Evolutionary conservation across 768 basidiomycete species (phyloP), one percentile per base, ranked within the genome.

Genomic region (Lactarius hengduanensis): DNA sequence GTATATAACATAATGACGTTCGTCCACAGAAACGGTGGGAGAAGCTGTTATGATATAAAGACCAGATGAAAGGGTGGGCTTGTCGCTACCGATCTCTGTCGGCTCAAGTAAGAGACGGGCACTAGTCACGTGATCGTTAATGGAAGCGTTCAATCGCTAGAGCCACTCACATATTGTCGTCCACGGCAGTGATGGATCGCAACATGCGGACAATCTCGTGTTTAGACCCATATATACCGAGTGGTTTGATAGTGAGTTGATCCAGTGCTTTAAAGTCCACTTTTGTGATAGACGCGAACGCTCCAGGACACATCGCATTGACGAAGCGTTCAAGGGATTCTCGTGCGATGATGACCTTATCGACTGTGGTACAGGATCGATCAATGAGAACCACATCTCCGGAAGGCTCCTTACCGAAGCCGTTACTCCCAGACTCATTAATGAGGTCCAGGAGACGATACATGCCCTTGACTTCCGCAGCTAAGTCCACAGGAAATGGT

Each of bases 301-400:
- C 80, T 1, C 82, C 80, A 0, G 85, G 83, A 54, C 69, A 76
- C 10, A 85, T 45, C n/a, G 71, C 71, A 59, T 86, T 82, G 68
- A 84, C 78, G 58, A 86, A 80, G 9, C 74, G 65, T 66, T 75
- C 73, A 9, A 87, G 73, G 0, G 83, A 81, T 3, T 79, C 75
- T 72, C 84, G 83, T 2, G 77, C 77, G 36, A 87, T 87, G 73
- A 87, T 82, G 40, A 87, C 80, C 70, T 87, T 87, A 64, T 86
- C 84, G 53, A 85, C 86, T 85, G 6, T 7, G 1, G 5, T 3
- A 26, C 5, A 53, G 26, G 65, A 32, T 34, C 20, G 13, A 47
- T 55, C 7, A 38, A 18, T 15, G 43, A 45, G 32, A 1, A 18
- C 10, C 30, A n/a, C 28, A 57, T 28, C 20, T 10, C 4, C n/a